Evolutionary conservation across 225 moss, liverwort and hornwort genomes (phyloP).

Genomic region (Bryum argenteum): DNA sequence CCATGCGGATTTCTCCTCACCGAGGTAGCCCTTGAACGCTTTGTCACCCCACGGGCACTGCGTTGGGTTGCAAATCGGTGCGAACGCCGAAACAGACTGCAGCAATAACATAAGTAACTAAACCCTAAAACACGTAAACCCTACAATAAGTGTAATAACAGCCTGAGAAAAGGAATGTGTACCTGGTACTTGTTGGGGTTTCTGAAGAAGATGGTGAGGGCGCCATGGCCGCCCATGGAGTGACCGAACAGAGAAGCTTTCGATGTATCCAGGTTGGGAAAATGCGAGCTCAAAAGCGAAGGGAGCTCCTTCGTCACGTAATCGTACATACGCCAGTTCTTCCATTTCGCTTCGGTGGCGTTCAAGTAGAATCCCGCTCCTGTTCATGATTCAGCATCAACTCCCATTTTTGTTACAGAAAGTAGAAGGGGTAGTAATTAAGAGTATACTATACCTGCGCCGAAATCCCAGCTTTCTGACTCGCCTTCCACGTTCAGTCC

Average conservation of each 20-base stretch:
- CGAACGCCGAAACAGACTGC: conserved; percentile 97
- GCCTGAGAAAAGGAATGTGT: neutral
- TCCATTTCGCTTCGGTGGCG: conserved; percentile 92
- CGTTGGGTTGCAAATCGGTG: conserved; percentile 79
- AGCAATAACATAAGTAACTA: conserved; percentile 16
- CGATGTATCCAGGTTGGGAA: conserved; percentile 69
- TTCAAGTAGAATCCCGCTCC: conserved; percentile 94
- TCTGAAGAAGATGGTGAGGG: conserved; percentile 76
- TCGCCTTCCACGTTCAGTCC: conserved; percentile 88
- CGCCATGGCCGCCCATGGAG: conserved; percentile 99
- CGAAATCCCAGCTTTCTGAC: conserved; percentile 86
- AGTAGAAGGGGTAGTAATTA: too few relatives aligned
- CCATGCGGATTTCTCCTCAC: conserved; percentile 67
- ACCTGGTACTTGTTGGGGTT: conserved; percentile 83
- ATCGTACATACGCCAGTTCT: conserved; percentile 97
- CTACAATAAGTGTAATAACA: neutral
- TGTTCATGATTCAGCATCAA: conserved; percentile 32
- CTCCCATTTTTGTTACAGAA: neutral
- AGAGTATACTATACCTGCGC: conserved; percentile 52
- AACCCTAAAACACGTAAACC: neutral
- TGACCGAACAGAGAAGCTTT: conserved; percentile 81
- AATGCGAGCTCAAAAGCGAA: conserved; percentile 60
- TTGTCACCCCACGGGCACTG: conserved; percentile 74
- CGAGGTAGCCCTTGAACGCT: conserved; percentile 85
- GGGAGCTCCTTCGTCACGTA: conserved; percentile 89